A percentile compares a stretch with the other conserved stretches of the same genome.
Conservation (phyloP, 1,284 basidiomycete genomes). For the Tilletia setariae region DNA sequence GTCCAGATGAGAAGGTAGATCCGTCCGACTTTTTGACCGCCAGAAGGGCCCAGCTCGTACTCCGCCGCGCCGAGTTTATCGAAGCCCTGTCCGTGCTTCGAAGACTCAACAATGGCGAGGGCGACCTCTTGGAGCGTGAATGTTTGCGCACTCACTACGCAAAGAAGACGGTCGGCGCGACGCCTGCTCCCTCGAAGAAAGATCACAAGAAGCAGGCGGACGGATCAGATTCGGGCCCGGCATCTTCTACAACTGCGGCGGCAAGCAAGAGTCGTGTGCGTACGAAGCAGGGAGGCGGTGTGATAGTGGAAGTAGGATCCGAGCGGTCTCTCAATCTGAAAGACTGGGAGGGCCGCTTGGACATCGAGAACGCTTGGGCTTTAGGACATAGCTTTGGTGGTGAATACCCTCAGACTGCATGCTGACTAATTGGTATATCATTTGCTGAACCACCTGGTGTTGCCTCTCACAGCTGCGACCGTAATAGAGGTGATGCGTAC, state of each 20-base stretch:
- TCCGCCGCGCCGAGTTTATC: constrained; percentile 35
- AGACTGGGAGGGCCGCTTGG: constrained; percentile 28
- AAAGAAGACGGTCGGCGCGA: constrained; percentile 9
- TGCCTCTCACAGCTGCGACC: constrained; percentile 19
- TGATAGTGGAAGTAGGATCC: constrained; percentile 1
- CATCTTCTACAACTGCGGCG: too few species aligned
- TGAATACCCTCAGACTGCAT: too few species aligned
- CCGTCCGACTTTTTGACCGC: constrained; percentile 20
- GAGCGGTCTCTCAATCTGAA: constrained; percentile 21
- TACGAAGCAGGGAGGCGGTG: not conserved
- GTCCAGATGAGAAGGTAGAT: constrained; percentile 26
- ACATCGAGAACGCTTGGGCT: constrained; percentile 29
- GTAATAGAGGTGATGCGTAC: constrained; percentile 27
- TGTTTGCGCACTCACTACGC: not conserved
- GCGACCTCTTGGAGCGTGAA: not conserved
- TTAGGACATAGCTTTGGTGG: constrained; percentile 45
- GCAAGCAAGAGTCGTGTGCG: not conserved
- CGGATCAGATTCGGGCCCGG: not conserved
- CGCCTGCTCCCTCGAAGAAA: constrained; percentile 23
- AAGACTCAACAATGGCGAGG: constrained; percentile 30
- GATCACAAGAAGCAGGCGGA: not conserved
- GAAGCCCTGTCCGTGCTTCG: constrained; percentile 31
- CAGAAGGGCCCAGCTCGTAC: constrained; percentile 33
- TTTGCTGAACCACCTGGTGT: not conserved
- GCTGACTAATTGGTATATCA: not conserved